These are phyloP conservation scores for Detonula confervacea DNA, from an alignment of 352 stramenopile species.

Conservation along the genomic window DNA sequence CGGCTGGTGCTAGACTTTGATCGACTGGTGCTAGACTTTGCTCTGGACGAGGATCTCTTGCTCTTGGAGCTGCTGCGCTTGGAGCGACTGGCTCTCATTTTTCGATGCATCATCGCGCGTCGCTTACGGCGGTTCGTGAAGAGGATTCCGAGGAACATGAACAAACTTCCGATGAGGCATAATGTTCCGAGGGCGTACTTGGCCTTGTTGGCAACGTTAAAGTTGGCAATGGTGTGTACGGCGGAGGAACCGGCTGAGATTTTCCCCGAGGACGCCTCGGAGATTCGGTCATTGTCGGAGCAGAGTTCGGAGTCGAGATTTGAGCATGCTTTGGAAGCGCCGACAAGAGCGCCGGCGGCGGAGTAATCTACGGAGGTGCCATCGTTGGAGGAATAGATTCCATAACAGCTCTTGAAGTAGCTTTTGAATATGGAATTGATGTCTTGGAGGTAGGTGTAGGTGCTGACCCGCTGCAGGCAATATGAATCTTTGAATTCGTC, in stretches of 20 bases:
- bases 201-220: slow-evolving; percentile 64
- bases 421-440: slow-evolving; percentile 71
- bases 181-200: slow-evolving; percentile 80
- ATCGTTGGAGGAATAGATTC: slow-evolving; percentile 36
- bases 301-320: slow-evolving; percentile 63
- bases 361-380: slow-evolving; percentile 43
- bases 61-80: slow-evolving; percentile 41
- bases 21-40: slow-evolving; percentile 1
- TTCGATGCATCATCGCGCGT: slow-evolving; percentile 80
- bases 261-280: slow-evolving; percentile 9
- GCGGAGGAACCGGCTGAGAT: slow-evolving; percentile 15
- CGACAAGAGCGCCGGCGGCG: slow-evolving; percentile 54
- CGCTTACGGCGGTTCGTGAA: slow-evolving; percentile 80
- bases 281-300: slow-evolving; percentile 37
- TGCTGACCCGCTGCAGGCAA: slow-evolving; percentile 57
- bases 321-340: slow-evolving; percentile 66
- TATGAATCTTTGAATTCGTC: slow-evolving; percentile 77
- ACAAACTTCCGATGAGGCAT: slow-evolving; percentile 72
- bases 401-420: slow-evolving; percentile 59
- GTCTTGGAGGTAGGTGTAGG: slow-evolving; percentile 59
- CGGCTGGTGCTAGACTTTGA: no score
- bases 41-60: slow-evolving; percentile 15
- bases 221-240: slow-evolving; percentile 42
- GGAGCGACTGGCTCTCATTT: slow-evolving; percentile 55
- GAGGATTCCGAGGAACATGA: slow-evolving; percentile 85